A percentile compares a stretch with the other conserved stretches of the same genome.
Evolutionary conservation across 768 basidiomycete species (phyloP).

Genomic region (Erythrobasidium yunnanense): DNA sequence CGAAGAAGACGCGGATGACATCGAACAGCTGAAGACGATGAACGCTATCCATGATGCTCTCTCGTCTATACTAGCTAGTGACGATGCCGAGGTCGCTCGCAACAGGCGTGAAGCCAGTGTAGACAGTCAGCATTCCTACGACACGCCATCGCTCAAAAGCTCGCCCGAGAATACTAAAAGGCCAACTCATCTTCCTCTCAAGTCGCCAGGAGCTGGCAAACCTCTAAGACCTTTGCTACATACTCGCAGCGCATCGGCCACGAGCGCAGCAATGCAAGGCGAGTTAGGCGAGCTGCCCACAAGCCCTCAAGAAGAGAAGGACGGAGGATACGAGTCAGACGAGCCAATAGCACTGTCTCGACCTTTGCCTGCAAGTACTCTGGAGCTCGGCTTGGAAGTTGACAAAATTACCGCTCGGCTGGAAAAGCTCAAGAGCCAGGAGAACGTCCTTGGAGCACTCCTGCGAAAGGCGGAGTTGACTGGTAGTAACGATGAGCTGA

Average conservation of each 20-base stretch:
- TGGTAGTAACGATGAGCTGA: constrained; percentile 75
- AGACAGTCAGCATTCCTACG: neutral
- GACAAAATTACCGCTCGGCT: constrained; percentile 65
- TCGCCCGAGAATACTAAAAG: too few relatives aligned
- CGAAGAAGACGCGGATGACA: constrained; percentile 45
- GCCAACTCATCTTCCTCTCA: neutral
- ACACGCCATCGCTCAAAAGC: too few relatives aligned
- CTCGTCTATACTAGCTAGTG: constrained; percentile 85
- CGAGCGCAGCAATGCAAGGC: too few relatives aligned
- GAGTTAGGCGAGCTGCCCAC: too few relatives aligned
- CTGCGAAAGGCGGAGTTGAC: constrained; percentile 92
- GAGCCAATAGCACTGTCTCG: too few relatives aligned
- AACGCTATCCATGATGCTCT: constrained; percentile 93
- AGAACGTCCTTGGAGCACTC: constrained; percentile 68
- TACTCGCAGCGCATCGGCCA: too few relatives aligned
- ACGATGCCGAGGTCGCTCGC: constrained; percentile 42
- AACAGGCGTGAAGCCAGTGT: neutral
- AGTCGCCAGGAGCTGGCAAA: neutral
- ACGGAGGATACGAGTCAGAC: too few relatives aligned
- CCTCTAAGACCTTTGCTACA: too few relatives aligned
- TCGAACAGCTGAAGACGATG: constrained; percentile 68
- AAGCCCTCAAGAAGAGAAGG: too few relatives aligned
- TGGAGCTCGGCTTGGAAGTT: too few relatives aligned
- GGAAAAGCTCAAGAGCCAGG: constrained; percentile 64
- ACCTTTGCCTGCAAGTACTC: too few relatives aligned